Conservation (phyloP, 345 rosid genomes). For the Hibiscus trionum region DNA sequence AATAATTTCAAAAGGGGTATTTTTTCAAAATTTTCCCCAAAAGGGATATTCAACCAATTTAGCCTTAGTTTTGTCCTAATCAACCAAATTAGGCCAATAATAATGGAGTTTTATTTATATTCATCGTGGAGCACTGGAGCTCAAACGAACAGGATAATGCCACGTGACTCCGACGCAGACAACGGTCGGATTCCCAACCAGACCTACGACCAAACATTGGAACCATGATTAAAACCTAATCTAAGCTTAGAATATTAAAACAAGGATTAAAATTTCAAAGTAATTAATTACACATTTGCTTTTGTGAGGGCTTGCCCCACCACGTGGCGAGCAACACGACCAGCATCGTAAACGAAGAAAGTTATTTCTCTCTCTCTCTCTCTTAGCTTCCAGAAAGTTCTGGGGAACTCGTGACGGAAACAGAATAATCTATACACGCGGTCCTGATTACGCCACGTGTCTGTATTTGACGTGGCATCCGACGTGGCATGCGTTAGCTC, state of each 20-base stretch:
- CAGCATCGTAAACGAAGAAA: constrained; percentile 7
- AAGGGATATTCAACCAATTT: no score
- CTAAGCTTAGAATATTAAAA: background rate
- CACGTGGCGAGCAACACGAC: constrained; percentile 29
- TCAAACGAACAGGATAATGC: background rate
- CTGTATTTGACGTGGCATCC: constrained; percentile 22
- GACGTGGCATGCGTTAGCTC: constrained; percentile 37
- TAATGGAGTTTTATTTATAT: no score
- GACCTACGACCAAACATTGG: background rate
- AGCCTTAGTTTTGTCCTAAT: no score
- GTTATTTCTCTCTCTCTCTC: background rate
- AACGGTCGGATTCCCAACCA: background rate
- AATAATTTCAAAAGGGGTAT: no score
- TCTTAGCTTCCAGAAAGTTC: constrained; percentile 54
- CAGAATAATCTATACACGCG: constrained; percentile 26
- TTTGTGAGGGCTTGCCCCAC: constrained; percentile 3
- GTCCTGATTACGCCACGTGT: constrained; percentile 42
- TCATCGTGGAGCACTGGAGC: background rate
- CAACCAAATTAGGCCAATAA: no score
- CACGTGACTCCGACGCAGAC: background rate
- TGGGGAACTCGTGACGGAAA: constrained; percentile 13
- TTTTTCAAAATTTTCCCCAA: no score
- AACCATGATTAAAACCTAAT: background rate
- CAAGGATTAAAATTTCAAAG: background rate
- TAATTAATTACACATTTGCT: background rate